A percentile compares a stretch with the other conserved stretches of the same genome.
Conservation (phyloP, 2,329 filamentous ascomycete genomes). For the Pseudogymnoascus destructans region DNA sequence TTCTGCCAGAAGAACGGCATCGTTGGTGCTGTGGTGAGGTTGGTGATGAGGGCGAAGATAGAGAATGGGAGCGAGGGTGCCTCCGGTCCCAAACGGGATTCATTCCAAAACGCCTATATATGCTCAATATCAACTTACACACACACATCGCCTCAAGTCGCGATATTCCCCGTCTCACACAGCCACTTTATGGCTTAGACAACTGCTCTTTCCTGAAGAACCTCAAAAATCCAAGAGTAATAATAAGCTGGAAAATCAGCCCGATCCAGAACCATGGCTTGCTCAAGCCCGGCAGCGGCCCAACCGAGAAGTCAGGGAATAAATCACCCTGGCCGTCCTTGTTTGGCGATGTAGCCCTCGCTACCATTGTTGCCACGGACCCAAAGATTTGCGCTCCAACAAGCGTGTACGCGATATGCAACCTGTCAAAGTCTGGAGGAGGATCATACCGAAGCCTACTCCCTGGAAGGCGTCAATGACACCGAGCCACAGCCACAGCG, state of each 20-base stretch:
- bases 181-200: conserved; percentile 33
- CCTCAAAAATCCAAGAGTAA: conserved; percentile 43
- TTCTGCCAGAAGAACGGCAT: neutral
- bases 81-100: neutral
- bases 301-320: conserved; percentile 46
- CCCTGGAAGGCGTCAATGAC: conserved; percentile 52
- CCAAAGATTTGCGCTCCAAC: conserved; percentile 49
- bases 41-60: neutral
- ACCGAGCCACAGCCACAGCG: conserved; percentile 55
- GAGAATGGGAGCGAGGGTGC: neutral
- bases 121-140: neutral
- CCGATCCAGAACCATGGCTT: conserved; percentile 49
- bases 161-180: neutral
- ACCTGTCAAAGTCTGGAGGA: conserved; percentile 51
- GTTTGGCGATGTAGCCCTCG: conserved; percentile 46
- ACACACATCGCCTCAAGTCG: neutral
- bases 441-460: conserved; percentile 54
- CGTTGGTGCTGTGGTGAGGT: neutral
- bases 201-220: conserved; percentile 47
- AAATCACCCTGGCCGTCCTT: conserved; percentile 46
- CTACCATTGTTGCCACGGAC: conserved; percentile 47
- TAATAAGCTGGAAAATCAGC: conserved; percentile 40
- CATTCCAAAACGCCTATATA: neutral
- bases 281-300: conserved; percentile 32
- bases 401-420: conserved; percentile 51